phyloP scores from a whole-genome alignment of 208 protist species.

The Porcisia deanei region DNA sequence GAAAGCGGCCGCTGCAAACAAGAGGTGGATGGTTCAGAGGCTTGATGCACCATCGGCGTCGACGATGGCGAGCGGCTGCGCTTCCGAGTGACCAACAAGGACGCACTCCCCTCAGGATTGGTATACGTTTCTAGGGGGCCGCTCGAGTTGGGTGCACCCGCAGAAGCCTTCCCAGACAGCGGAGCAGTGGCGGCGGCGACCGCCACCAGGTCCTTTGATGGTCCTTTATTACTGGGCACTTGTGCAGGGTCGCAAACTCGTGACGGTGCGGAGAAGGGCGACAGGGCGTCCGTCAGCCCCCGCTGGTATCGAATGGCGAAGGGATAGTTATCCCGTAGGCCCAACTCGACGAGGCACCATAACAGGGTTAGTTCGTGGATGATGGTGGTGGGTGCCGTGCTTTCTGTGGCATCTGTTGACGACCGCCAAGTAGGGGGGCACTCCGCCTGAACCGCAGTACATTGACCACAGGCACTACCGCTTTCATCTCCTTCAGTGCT shows the following conservation, averaged over 20 bases:
- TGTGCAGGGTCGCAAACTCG: neutral
- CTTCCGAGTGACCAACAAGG: neutral
- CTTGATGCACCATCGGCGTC: neutral
- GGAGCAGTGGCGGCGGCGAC: neutral
- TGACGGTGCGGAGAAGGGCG: neutral
- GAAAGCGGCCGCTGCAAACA: constrained; percentile 3
- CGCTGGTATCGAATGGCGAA: constrained; percentile 11
- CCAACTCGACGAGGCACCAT: constrained; percentile 23
- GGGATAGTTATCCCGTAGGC: constrained; percentile 22
- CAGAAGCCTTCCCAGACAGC: neutral
- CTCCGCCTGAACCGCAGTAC: neutral
- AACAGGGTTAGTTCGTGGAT: constrained; percentile 18
- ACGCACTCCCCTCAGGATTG: neutral
- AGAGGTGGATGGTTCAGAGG: neutral
- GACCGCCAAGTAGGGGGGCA: neutral
- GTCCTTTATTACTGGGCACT: neutral
- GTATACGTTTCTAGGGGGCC: no score
- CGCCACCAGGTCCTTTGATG: neutral
- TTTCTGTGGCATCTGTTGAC: neutral
- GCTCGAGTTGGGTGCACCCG: no score
- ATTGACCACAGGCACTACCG: neutral
- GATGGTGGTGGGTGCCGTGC: neutral
- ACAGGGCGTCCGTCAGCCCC: neutral
- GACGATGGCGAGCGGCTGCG: constrained; percentile 6
- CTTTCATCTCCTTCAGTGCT: neutral